These are phyloP conservation scores for Kodamaea fukazawae DNA, from an alignment of 805 yeast species.

Conservation along the genomic window DNA sequence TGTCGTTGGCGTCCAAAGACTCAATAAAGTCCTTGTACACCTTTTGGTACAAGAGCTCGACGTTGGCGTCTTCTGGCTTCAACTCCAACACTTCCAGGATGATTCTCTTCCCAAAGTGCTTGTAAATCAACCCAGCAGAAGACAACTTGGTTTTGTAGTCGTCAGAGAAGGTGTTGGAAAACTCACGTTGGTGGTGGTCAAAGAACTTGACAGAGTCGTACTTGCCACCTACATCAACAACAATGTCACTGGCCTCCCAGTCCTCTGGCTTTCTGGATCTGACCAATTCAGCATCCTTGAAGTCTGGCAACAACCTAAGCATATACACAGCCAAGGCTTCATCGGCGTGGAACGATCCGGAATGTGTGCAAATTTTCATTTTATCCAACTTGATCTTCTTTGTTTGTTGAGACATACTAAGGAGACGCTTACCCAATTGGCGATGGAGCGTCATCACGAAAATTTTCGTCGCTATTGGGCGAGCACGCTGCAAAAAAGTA, in stretches of 20 bases:
- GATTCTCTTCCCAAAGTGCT: constrained; percentile 75
- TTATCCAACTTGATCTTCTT: constrained; percentile 18
- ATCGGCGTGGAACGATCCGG: constrained; percentile 96
- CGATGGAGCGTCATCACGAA: constrained; percentile 4
- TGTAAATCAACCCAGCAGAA: constrained; percentile 91
- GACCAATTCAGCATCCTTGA: constrained; percentile 59
- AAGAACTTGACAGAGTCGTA: constrained; percentile 83
- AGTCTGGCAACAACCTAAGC: constrained; percentile 71
- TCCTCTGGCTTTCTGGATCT: constrained; percentile 81
- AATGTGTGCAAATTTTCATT: constrained; percentile 74
- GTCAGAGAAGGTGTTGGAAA: constrained; percentile 66
- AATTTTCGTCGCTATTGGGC: constrained; percentile 1
- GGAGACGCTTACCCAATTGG: constrained; percentile 9
- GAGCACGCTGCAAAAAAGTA: too few relatives aligned
- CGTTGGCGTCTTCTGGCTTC: constrained; percentile 34
- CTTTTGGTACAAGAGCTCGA: constrained; percentile 67
- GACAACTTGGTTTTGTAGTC: constrained; percentile 74
- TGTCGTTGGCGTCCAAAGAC: constrained; percentile 93
- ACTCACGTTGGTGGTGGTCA: constrained; percentile 97
- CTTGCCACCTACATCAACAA: constrained; percentile 91
- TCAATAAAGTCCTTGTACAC: constrained; percentile 87
- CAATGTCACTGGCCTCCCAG: constrained; percentile 87
- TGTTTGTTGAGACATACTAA: constrained; percentile 17
- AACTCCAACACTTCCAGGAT: constrained; percentile 51
- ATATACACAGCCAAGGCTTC: constrained; percentile 92